Evolutionary conservation across 441 rosid species (phyloP).

Genomic region (Corymbia citriodora): DNA sequence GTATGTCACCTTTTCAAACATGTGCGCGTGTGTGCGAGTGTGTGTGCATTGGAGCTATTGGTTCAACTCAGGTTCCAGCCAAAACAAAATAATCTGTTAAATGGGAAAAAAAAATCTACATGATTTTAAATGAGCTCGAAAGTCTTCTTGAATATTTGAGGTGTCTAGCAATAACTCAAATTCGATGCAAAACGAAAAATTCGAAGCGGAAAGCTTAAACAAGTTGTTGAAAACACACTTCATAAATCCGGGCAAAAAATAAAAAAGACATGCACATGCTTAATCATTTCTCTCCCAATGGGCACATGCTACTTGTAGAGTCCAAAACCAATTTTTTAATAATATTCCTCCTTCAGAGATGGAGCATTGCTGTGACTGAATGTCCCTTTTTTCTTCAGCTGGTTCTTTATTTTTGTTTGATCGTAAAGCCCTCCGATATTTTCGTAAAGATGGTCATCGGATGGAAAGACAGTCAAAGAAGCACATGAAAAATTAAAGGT

Average conservation of each 20-base stretch:
- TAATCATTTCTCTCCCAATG: background rate
- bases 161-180: background rate
- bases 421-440: constrained; percentile 59
- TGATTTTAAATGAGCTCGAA: background rate
- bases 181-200: background rate
- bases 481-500: constrained; percentile 91
- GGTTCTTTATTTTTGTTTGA: constrained; percentile 63
- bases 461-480: constrained; percentile 77
- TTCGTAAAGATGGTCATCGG: constrained; percentile 71
- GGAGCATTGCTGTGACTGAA: background rate
- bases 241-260: background rate
- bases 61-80: background rate
- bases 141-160: background rate
- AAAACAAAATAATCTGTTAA: background rate
- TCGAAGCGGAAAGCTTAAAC: background rate
- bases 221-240: background rate
- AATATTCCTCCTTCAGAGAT: background rate
- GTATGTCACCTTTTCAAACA: background rate
- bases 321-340: background rate
- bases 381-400: constrained; percentile 30
- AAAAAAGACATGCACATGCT: background rate
- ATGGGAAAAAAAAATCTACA: background rate
- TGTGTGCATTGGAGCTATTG: background rate
- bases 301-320: background rate
- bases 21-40: accelerated